phyloP scores from a whole-genome alignment of 345 rosid species.

The Hibiscus syriacus region DNA sequence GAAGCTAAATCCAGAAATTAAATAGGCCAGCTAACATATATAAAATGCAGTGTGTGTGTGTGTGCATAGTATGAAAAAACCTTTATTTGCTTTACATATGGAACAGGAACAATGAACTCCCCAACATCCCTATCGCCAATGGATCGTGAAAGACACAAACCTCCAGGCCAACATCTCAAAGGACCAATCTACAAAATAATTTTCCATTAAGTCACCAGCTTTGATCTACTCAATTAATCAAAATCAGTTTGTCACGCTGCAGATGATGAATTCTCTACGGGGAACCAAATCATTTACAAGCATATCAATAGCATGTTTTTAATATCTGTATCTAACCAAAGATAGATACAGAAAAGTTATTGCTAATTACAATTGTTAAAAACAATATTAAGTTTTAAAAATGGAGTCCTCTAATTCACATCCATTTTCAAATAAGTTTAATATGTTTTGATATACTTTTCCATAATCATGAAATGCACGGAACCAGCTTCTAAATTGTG shows the following conservation, averaged over 20 bases:
- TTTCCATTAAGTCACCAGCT: constrained; percentile 18
- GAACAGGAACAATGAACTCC: constrained; percentile 94
- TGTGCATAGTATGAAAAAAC: constrained; percentile 28
- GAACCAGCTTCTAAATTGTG: constrained; percentile 6
- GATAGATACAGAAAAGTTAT: neutral
- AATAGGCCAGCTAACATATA: neutral
- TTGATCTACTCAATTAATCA: neutral
- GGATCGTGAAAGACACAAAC: constrained; percentile 96
- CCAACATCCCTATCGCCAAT: constrained; percentile 97
- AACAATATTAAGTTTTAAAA: neutral
- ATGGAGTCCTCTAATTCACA: neutral
- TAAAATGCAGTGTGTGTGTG: neutral
- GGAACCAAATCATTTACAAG: neutral
- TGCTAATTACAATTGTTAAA: neutral
- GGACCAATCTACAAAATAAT: constrained; percentile 76
- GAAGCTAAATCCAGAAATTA: no score
- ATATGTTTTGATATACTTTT: neutral
- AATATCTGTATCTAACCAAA: neutral
- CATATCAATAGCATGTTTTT: neutral
- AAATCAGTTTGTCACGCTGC: neutral
- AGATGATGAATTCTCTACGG: neutral
- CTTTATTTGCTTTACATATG: constrained; percentile 97
- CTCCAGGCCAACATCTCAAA: constrained; percentile 99
- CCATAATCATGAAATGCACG: neutral
- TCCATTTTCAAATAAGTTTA: neutral